Evolutionary conservation across 768 basidiomycete genomes (phyloP).

Genomic region (Tephrocybe sp.): DNA sequence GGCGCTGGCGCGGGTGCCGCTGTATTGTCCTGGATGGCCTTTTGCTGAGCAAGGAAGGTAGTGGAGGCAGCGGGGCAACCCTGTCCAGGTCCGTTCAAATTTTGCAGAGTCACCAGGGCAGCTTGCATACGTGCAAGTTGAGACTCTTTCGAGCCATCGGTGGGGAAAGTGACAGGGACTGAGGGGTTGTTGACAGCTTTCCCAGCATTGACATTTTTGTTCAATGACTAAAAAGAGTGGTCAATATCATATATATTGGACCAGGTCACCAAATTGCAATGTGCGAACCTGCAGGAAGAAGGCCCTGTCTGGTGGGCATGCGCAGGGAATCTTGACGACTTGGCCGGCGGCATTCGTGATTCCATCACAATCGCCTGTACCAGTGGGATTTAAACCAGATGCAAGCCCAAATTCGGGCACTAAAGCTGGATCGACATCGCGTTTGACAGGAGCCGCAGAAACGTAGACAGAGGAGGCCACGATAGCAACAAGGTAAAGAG

Average conservation of each 20-base stretch:
- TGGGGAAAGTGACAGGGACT: conserved; percentile 59
- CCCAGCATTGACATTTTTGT: conserved; percentile 58
- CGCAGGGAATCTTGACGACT: conserved; percentile 60
- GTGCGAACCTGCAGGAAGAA: conserved; percentile 54
- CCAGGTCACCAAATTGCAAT: too few relatives aligned
- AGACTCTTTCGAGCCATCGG: conserved; percentile 49
- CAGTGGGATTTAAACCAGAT: conserved; percentile 59
- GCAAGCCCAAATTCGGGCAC: conserved; percentile 60
- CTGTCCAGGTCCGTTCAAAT: conserved; percentile 61
- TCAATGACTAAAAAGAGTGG: conserved; percentile 32
- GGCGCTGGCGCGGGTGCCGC: conserved; percentile 10
- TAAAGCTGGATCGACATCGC: conserved; percentile 39
- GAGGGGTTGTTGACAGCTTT: conserved; percentile 64
- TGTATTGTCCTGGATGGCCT: conserved; percentile 33
- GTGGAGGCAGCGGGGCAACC: conserved; percentile 70
- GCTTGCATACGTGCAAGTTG: conserved; percentile 57
- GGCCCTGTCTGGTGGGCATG: conserved; percentile 56
- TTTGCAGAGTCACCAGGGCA: conserved; percentile 68
- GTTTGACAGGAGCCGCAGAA: conserved; percentile 38
- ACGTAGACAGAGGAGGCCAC: conserved; percentile 29
- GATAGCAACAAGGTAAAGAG: conserved; percentile 25
- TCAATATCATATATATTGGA: background rate
- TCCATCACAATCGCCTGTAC: conserved; percentile 61
- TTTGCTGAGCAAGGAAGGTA: conserved; percentile 47
- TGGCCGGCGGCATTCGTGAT: conserved; percentile 53